These are phyloP conservation scores for Globisporangium acanthophoron DNA, from an alignment of 352 stramenopile species.

Conservation along the genomic window DNA sequence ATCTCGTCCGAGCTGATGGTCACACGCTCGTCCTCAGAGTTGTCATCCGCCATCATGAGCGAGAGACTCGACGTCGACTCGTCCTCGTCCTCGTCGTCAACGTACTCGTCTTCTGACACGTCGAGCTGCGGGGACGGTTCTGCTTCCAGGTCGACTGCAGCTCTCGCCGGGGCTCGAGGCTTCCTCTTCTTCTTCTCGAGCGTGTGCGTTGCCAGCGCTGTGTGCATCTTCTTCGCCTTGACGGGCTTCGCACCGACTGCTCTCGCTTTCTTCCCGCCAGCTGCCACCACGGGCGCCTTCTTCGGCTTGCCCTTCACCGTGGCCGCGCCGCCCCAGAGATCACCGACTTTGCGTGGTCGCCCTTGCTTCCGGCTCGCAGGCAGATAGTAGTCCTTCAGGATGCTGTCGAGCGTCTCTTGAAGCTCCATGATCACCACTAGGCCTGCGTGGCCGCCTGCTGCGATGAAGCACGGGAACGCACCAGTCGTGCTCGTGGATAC, in stretches of 20 bases:
- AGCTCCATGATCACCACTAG: slow-evolving; percentile 73
- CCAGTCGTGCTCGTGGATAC: slow-evolving; percentile 36
- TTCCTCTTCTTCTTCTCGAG: slow-evolving; percentile 9
- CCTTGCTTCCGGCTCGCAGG: slow-evolving; percentile 47
- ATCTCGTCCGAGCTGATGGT: slow-evolving; percentile 33
- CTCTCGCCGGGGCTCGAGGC: background rate
- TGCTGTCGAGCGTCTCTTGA: slow-evolving; percentile 47
- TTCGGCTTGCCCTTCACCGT: background rate
- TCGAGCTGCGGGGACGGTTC: background rate
- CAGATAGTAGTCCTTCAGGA: slow-evolving; percentile 48
- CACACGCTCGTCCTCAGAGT: slow-evolving; percentile 55
- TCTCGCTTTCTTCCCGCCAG: slow-evolving; percentile 16
- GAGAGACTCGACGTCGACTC: slow-evolving; percentile 22
- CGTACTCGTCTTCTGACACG: slow-evolving; percentile 30
- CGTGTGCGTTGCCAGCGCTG: slow-evolving; percentile 27
- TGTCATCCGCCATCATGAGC: slow-evolving; percentile 41
- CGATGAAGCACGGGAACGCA: slow-evolving; percentile 58
- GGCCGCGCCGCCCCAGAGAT: background rate
- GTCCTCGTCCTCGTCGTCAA: slow-evolving; percentile 31
- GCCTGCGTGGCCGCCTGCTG: slow-evolving; percentile 55
- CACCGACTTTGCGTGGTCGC: slow-evolving; percentile 18
- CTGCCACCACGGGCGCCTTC: slow-evolving; percentile 20
- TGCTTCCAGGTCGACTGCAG: background rate
- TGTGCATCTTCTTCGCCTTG: slow-evolving; percentile 30
- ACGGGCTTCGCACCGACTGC: slow-evolving; percentile 19